phyloP scores from a whole-genome alignment of 1,284 basidiomycete genomes.

The Melampsora larici-populina region DNA sequence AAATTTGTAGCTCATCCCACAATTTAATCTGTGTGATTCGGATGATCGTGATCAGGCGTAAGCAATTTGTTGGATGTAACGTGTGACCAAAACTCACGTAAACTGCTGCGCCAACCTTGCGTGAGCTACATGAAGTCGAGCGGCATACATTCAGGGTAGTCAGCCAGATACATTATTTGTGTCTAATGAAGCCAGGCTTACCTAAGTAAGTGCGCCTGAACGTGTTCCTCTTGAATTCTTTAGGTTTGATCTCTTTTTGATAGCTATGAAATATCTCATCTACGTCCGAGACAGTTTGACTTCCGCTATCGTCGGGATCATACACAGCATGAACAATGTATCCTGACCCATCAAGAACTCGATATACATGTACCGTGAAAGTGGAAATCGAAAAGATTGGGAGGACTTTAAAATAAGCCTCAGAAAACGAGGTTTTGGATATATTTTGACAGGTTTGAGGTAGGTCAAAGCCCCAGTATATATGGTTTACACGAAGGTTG shows the following conservation, averaged over 20 bases:
- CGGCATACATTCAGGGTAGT: background rate
- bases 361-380: constrained; percentile 3
- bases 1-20: constrained; percentile 27
- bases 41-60: background rate
- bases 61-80: background rate
- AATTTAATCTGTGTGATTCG: constrained; percentile 27
- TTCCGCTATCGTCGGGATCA: background rate
- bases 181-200: background rate
- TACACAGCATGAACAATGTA: constrained; percentile 21
- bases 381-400: background rate
- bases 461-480: background rate
- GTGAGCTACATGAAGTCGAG: background rate
- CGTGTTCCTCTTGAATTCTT: constrained; percentile 28
- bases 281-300: background rate
- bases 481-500: constrained; percentile 7
- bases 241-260: constrained; percentile 3
- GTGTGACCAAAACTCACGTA: constrained; percentile 10
- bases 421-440: background rate
- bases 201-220: background rate
- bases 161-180: background rate
- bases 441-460: background rate
- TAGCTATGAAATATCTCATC: constrained; percentile 11
- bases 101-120: constrained; percentile 29
- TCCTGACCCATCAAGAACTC: constrained; percentile 11
- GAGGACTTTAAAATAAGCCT: background rate